phyloP scores from a whole-genome alignment of 768 basidiomycete genomes.

The Collybia sordida region DNA sequence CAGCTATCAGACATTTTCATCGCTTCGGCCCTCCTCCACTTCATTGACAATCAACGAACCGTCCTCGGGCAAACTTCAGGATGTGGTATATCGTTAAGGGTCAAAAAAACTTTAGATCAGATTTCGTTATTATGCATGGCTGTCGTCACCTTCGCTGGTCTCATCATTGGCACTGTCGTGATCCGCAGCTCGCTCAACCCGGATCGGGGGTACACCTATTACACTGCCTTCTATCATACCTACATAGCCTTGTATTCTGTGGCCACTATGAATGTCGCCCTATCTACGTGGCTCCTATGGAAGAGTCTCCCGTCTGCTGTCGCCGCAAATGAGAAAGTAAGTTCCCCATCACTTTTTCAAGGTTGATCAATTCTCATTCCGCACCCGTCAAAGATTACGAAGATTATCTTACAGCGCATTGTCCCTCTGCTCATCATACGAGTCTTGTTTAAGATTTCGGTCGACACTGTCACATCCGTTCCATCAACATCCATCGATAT shows the following conservation, averaged over 20 bases:
- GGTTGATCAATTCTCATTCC: not conserved
- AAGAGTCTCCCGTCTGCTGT: not conserved
- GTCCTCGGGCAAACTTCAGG: not conserved
- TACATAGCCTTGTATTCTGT: conserved; percentile 2
- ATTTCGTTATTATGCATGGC: conserved; percentile 2
- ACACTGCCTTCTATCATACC: conserved; percentile 1
- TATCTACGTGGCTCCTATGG: conserved; percentile 3
- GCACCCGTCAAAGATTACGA: not conserved
- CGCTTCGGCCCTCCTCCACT: conserved; percentile 3
- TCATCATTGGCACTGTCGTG: conserved; percentile 1
- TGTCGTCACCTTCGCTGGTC: not conserved
- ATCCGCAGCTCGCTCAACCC: not conserved
- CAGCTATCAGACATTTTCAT: conserved; percentile 6
- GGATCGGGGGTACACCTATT: not conserved
- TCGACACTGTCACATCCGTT: conserved; percentile 4
- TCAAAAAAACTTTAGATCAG: conserved; percentile 1
- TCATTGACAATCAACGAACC: conserved; percentile 4
- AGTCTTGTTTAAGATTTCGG: conserved; percentile 2
- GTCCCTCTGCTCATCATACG: conserved; percentile 4
- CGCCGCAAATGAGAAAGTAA: not conserved
- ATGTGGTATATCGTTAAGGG: not conserved
- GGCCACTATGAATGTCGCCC: not conserved
- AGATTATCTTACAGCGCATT: not conserved
- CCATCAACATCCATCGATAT: not conserved
- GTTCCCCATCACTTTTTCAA: not conserved